These are phyloP conservation scores for Gaertneriomyces sp. DNA, from an alignment of 192 early-diverging fungal species.

Conservation along the genomic window DNA sequence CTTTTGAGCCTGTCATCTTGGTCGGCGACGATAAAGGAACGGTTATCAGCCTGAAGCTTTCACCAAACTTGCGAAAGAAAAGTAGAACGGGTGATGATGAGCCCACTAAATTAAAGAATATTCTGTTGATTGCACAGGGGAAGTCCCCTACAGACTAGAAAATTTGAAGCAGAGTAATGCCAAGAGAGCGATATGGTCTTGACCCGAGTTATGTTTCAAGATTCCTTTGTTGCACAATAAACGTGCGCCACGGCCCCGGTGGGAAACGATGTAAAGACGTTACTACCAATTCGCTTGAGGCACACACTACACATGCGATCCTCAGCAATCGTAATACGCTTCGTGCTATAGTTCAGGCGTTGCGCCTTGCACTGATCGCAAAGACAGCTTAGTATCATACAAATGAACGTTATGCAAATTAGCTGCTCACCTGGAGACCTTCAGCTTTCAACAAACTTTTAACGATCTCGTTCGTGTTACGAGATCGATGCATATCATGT, in stretches of 20 bases:
- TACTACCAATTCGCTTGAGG: constrained; percentile 43
- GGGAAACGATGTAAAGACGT: constrained; percentile 73
- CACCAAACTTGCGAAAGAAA: constrained; percentile 47
- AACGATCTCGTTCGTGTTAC: constrained; percentile 63
- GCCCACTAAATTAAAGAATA: constrained; percentile 24
- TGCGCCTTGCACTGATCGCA: constrained; percentile 61
- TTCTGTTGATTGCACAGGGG: constrained; percentile 21
- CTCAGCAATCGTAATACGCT: constrained; percentile 65
- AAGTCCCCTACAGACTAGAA: constrained; percentile 26
- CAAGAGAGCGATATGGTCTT: background rate
- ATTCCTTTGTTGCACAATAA: constrained; percentile 45
- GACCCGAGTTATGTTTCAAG: too few relatives aligned
- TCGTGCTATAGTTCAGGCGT: constrained; percentile 39
- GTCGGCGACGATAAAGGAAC: constrained; percentile 59
- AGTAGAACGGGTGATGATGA: constrained; percentile 23
- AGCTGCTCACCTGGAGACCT: constrained; percentile 49
- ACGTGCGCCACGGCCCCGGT: constrained; percentile 72
- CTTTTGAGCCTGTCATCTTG: constrained; percentile 54
- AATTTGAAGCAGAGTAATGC: background rate
- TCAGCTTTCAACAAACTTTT: constrained; percentile 70
- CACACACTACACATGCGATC: constrained; percentile 73
- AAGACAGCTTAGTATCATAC: background rate
- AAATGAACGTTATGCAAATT: background rate
- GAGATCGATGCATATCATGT: constrained; percentile 57
- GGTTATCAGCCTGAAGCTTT: constrained; percentile 52